Evolutionary conservation across 140 eudicot genomes (phyloP), one percentile per base, ranked within the genome.

Genomic region (Erigeron philadelphicus): DNA sequence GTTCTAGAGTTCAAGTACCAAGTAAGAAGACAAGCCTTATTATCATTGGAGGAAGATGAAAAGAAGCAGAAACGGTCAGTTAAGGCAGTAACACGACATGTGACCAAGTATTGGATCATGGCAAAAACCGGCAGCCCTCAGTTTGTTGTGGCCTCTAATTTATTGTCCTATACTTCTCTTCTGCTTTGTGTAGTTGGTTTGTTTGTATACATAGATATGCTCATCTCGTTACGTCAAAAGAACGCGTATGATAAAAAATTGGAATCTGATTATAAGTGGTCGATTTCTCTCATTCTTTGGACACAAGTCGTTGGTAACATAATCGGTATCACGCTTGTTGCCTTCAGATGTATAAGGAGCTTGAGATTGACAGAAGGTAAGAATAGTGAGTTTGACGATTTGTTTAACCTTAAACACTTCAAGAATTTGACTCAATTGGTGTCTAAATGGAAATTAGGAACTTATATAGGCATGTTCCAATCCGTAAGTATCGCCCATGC

Each of bases 91-190:
- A 70, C 11, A 15, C 62, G 64, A 7, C 12, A 21, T 13, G 77
- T 72, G 69, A 58, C 12, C 45, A 64, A 52, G 50, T 62, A 16
- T 38, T 65, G 69, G 81, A 23, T 71, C 8, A 77, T 77, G 73
- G 73, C 57, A 10, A 68, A 47, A 77, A 77, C 69, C 1, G 49
- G 73, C 8, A 77, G 49, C 58, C 74, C 77, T 0, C 70, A 71
- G 5, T 71, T 77, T 64, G 77, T 38, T 16, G 56, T 77, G 73
- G 49, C 58, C 47, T 6, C 11, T 5, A 71, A 21, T 77, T 64
- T 67, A 6, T 9, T 48, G 13, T 74, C 8, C 4, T 23, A 25
- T 23, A 44, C 67, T 23, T 47, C 45, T 12, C 71, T 70, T 1
- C 1, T 57, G 43, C 19, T 71, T 9, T 55, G 77, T 15, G 4